phyloP scores from a whole-genome alignment of 805 yeast species.

The Ogataea saltuana region DNA sequence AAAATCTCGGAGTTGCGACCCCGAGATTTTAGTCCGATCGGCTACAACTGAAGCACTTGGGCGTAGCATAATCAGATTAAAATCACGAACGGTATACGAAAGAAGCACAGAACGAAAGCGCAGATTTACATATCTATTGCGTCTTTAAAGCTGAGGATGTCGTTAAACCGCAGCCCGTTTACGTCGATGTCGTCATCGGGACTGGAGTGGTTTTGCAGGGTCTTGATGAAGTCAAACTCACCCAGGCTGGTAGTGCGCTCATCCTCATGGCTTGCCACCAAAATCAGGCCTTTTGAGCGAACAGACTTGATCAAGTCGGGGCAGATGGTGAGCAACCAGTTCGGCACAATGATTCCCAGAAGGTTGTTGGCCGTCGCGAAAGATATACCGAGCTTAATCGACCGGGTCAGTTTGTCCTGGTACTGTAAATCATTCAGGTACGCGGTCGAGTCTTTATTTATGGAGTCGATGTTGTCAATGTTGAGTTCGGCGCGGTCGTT shows the following conservation, averaged over 20 bases:
- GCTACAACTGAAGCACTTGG: no score
- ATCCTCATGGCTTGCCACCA: conserved; percentile 53
- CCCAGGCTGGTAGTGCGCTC: conserved; percentile 6
- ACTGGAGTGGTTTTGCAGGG: conserved; percentile 21
- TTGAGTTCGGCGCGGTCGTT: conserved; percentile 26
- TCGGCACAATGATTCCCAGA: conserved; percentile 79
- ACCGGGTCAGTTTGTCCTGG: conserved; percentile 53
- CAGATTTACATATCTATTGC: conserved; percentile 39
- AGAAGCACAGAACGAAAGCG: no score
- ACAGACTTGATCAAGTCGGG: conserved; percentile 76
- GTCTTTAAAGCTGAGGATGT: conserved; percentile 66
- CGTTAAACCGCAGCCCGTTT: conserved; percentile 68
- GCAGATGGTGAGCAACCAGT: conserved; percentile 66
- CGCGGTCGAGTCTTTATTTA: conserved; percentile 37
- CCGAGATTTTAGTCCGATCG: no score
- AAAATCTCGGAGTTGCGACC: conserved; percentile 2
- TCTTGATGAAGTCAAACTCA: conserved; percentile 9
- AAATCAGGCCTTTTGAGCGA: conserved; percentile 75
- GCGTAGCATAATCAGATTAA: background rate
- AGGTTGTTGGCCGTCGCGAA: conserved; percentile 83
- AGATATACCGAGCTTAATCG: conserved; percentile 77
- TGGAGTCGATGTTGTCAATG: conserved; percentile 38
- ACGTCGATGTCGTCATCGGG: conserved; percentile 42
- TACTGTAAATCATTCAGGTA: conserved; percentile 34
- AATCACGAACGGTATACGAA: background rate